phyloP scores from a whole-genome alignment of 768 basidiomycete genomes.

The Panus rudis region DNA sequence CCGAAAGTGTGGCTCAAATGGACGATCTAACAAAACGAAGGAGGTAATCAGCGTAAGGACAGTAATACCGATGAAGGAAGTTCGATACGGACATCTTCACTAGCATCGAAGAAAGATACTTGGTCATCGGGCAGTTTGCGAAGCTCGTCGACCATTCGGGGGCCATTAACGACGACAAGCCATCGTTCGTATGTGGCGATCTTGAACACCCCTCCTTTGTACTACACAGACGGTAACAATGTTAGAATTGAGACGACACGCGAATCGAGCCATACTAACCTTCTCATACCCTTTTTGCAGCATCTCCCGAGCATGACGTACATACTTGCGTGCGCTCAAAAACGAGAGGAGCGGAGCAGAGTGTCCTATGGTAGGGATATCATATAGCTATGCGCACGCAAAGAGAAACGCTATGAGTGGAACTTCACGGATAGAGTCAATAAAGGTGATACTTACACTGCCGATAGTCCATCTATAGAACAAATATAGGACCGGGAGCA shows the following conservation, averaged over 20 bases:
- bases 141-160: conserved; percentile 2
- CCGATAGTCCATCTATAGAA: too few relatives aligned
- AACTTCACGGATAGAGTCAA: too few relatives aligned
- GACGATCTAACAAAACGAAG: conserved; percentile 29
- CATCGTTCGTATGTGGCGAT: background rate
- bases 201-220: conserved; percentile 11
- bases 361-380: conserved; percentile 31
- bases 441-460: too few relatives aligned
- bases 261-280: conserved; percentile 4
- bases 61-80: background rate
- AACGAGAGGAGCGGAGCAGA: conserved; percentile 27
- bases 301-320: conserved; percentile 25
- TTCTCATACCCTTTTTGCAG: conserved; percentile 20
- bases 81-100: background rate
- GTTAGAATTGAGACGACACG: background rate
- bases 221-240: conserved; percentile 8
- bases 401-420: too few relatives aligned
- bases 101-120: background rate
- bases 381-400: conserved; percentile 17
- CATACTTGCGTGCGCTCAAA: conserved; percentile 24
- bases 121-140: background rate
- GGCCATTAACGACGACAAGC: background rate
- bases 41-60: too few relatives aligned
- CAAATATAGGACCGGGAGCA: too few relatives aligned
- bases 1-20: conserved; percentile 34